Evolutionary conservation across 805 yeast species (phyloP), one percentile per base, ranked within the genome.

Genomic region (Saccharomycopsis sp.): DNA sequence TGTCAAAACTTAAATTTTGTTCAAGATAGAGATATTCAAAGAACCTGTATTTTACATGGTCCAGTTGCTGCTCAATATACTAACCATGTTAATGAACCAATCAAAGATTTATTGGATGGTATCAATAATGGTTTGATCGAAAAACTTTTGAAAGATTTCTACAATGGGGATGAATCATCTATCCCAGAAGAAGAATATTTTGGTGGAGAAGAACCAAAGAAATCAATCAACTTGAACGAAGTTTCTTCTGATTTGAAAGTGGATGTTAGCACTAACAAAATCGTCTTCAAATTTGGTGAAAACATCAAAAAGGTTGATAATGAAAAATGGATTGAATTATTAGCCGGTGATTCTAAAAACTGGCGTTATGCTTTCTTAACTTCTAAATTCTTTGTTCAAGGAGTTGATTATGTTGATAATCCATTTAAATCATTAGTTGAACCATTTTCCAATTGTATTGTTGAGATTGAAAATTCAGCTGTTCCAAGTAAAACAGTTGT

Each of bases 11-110:
- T 92, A 58, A 96, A 87, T 60, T 84, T 96, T 45, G 97, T 92
- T 58, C 88, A 85, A 50, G 97, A 73, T 51, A 86, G 82, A 55
- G 99, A 92, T 60, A 97, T 92, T 48, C 88, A 88, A 64, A 82
- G 98, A 72, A 89, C 96, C n/a, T 94, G 98, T 82, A 87, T 92
- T 52, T 73, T 92, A 56, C 96, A 87, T 55, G 97, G 98, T 53
- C 99, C 99, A 39, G 97, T 92, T 51, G 95, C 99, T 53, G 96
- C 95, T 53, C 87, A 79, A 64, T 88, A 68, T 69, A 79, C 96
- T 53, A 82, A 72, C 55, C 69, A 71, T 57, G 92, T 84, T 46
- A 79, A 92, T 58, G 96, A 86, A 66, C 97, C 98, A 54, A 84
- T 92, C 57, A 79, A 83, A 63, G 83, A 81, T 34, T 87, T 92